These are phyloP conservation scores for Ceratobasidium sp. DNA, from an alignment of 1,284 basidiomycete genomes.

Conservation along the genomic window DNA sequence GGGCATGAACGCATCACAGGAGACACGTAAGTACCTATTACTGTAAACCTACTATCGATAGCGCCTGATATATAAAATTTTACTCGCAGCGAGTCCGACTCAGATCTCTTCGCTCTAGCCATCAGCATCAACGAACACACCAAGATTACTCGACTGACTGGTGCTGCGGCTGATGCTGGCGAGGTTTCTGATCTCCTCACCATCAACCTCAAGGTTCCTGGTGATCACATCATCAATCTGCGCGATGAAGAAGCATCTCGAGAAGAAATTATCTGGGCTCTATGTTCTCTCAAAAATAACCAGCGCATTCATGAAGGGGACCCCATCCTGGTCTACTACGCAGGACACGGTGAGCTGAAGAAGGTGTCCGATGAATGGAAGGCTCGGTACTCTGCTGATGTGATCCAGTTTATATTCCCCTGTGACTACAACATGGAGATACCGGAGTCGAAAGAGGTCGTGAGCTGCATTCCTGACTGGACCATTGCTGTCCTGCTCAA, in stretches of 20 bases:
- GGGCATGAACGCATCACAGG: too few relatives aligned
- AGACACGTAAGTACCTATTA: background rate
- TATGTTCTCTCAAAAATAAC: background rate
- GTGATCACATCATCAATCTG: background rate
- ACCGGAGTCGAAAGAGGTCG: background rate
- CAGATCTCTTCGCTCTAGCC: conserved; percentile 14
- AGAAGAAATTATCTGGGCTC: background rate
- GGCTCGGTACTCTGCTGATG: background rate
- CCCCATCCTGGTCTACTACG: conserved; percentile 32
- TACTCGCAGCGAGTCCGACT: background rate
- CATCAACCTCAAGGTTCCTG: background rate
- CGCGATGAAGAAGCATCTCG: conserved; percentile 5
- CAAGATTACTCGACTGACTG: background rate
- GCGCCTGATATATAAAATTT: too few relatives aligned
- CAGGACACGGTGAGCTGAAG: conserved; percentile 21
- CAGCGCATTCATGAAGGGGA: conserved; percentile 22
- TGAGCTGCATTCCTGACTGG: conserved; percentile 34
- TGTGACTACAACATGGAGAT: conserved; percentile 4
- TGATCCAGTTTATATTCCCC: conserved; percentile 35
- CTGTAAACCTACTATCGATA: background rate
- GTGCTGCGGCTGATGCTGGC: conserved; percentile 7
- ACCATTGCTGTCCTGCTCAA: conserved; percentile 20
- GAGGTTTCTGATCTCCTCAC: background rate
- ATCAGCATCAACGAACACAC: conserved; percentile 27
- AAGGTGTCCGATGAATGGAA: conserved; percentile 16